These are phyloP conservation scores for Penicillium polonicum DNA, from an alignment of 2,329 filamentous ascomycete species.

Conservation along the genomic window DNA sequence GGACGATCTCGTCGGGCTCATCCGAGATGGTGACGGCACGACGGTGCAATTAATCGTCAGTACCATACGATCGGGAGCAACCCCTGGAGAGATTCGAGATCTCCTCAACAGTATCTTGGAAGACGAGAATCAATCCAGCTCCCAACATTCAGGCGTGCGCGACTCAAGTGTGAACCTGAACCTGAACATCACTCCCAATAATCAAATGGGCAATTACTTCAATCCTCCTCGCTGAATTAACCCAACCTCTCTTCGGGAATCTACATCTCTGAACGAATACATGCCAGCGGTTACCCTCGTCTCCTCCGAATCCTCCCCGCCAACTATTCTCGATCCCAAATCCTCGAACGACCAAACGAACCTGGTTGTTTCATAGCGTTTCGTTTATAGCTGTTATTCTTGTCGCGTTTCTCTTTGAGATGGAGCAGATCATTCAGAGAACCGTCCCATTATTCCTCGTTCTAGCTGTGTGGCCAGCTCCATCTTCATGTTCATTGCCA, in stretches of 20 bases:
- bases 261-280: not conserved
- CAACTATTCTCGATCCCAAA: not conserved
- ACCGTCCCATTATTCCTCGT: not conserved
- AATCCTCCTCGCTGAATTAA: not conserved
- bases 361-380: not conserved
- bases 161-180: not conserved
- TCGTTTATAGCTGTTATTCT: slow-evolving; percentile 1
- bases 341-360: not conserved
- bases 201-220: slow-evolving; percentile 1
- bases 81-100: slow-evolving; percentile 17
- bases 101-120: slow-evolving; percentile 5
- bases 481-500: slow-evolving; percentile 1
- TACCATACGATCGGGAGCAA: slow-evolving; percentile 28
- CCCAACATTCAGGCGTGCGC: not conserved
- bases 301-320: not conserved
- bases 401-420: not conserved
- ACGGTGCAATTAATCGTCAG: slow-evolving; percentile 27
- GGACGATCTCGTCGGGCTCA: slow-evolving; percentile 27
- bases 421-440: not conserved
- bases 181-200: not conserved
- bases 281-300: not conserved
- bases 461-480: not conserved
- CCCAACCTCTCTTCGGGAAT: not conserved
- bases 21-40: slow-evolving; percentile 24
- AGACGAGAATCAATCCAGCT: not conserved